Evolutionary conservation across 306 rosid genomes (phyloP), one percentile per base, ranked within the genome.

Genomic region (Senna siamea): DNA sequence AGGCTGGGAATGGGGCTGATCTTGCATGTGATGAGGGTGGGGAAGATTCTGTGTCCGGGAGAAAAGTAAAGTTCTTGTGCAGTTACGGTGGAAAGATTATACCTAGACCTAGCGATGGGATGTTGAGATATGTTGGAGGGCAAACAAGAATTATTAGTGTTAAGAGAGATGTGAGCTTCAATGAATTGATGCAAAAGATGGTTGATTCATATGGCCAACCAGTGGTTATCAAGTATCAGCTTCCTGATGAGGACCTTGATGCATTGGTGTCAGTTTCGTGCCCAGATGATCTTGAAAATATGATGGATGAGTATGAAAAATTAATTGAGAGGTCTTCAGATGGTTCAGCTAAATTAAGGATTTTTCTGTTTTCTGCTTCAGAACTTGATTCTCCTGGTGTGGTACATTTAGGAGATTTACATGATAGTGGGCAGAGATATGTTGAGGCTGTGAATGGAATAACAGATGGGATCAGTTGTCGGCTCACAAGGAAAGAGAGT

Each of bases 121-220:
- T 83, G 87, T 65, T 93, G 87, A 93, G 98, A 77, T 93, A 93
- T 75, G 97, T 93, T 62, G 97, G 98, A 65, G 98, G 98, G n/a
- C 92, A 85, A 71, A 91, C 98, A 0, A 82, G 92, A 82, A 91
- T 93, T 72, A 86, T 91, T 63, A 86, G 97, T 82, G 88, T 91
- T 44, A 83, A 76, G 72, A 83, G 85, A 82, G 92, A 91, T 51
- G 88, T 88, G 78, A 83, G 83, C 78, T 82, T 85, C 78, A 69
- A 62, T 59, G 92, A 91, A 78, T 66, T 93, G 53, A 73, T 66
- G 72, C 93, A 87, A 47, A 93, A 93, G 85, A 89, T 93, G 87
- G 66, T 65, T 75, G 89, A 89, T 58, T 74, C 84, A 19, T 91
- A 76, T 78, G 93, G 98, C 60, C 98, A 87, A 46, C 77, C 81